These are phyloP conservation scores for Flaveria trinervia DNA, from an alignment of 129 eudicot genomes.

Conservation along the genomic window DNA sequence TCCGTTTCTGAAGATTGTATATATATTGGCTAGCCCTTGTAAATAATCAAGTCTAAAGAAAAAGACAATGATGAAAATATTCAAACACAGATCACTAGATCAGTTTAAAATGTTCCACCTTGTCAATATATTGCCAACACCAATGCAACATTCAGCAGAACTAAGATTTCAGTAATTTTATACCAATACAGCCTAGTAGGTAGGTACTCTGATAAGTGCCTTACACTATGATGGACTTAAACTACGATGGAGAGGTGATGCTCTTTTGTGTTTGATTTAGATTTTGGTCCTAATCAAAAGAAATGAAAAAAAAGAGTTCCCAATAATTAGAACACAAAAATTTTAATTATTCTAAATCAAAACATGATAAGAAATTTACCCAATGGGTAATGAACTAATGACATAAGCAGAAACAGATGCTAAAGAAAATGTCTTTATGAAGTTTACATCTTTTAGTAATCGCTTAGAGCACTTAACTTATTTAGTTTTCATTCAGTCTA, in stretches of 20 bases:
- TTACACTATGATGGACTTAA: background rate
- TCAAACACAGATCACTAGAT: background rate
- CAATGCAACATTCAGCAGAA: background rate
- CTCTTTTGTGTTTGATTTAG: constrained; percentile 4
- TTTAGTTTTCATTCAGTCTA: background rate
- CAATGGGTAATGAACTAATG: background rate
- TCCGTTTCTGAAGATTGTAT: constrained; percentile 2
- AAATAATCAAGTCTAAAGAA: background rate
- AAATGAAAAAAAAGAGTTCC: background rate
- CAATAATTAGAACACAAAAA: background rate
- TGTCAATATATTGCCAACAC: background rate
- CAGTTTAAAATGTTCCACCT: background rate
- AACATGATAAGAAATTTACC: background rate
- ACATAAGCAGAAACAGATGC: background rate
- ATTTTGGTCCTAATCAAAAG: background rate
- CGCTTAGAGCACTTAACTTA: background rate
- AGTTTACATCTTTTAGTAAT: background rate
- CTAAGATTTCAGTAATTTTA: background rate
- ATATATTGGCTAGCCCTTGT: background rate
- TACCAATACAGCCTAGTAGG: background rate
- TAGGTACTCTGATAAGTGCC: background rate
- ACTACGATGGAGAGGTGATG: constrained; percentile 5
- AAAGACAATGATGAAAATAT: constrained; percentile 1
- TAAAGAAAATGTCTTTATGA: background rate
- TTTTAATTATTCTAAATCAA: background rate